A percentile compares a stretch with the other conserved stretches of the same genome.
Evolutionary conservation across 768 basidiomycete genomes (phyloP).

Genomic region (Agrocybe praecox): DNA sequence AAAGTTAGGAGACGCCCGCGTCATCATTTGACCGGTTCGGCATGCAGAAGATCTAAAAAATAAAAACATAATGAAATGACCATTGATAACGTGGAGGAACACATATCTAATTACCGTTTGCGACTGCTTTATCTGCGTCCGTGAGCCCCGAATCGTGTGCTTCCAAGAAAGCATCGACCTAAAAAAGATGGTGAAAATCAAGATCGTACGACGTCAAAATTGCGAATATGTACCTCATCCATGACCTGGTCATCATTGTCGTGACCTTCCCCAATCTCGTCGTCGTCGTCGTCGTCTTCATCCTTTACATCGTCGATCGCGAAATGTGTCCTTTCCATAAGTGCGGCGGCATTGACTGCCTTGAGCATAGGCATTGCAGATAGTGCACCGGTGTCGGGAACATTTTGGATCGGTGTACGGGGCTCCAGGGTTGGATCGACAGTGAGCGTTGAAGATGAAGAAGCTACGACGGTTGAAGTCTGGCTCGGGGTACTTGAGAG

Average conservation of each 20-base stretch:
- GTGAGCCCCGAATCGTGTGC: constrained; percentile 88
- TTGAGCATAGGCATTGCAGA: constrained; percentile 70
- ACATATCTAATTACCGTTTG: constrained; percentile 61
- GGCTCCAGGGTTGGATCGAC: constrained; percentile 43
- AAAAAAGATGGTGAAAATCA: neutral
- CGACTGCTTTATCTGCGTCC: constrained; percentile 76
- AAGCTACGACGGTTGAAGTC: constrained; percentile 9
- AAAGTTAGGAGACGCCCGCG: too few relatives aligned
- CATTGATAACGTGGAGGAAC: neutral
- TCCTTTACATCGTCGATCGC: constrained; percentile 95
- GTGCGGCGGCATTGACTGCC: constrained; percentile 78
- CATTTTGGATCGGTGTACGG: constrained; percentile 24
- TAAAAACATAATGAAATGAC: constrained; percentile 6
- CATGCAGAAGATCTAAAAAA: constrained; percentile 56
- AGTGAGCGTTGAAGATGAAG: constrained; percentile 53
- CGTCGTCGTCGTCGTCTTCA: constrained; percentile 70
- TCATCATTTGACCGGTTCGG: constrained; percentile 56
- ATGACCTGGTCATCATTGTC: constrained; percentile 67
- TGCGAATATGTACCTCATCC: constrained; percentile 69
- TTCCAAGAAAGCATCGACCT: constrained; percentile 94
- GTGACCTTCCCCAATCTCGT: constrained; percentile 58
- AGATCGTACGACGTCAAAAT: neutral
- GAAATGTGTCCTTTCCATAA: constrained; percentile 92
- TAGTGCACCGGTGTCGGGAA: constrained; percentile 42
- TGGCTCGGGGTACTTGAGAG: constrained; percentile 26